phyloP scores from a whole-genome alignment of 2,329 filamentous ascomycete genomes.

The Thielaviopsis populi region DNA sequence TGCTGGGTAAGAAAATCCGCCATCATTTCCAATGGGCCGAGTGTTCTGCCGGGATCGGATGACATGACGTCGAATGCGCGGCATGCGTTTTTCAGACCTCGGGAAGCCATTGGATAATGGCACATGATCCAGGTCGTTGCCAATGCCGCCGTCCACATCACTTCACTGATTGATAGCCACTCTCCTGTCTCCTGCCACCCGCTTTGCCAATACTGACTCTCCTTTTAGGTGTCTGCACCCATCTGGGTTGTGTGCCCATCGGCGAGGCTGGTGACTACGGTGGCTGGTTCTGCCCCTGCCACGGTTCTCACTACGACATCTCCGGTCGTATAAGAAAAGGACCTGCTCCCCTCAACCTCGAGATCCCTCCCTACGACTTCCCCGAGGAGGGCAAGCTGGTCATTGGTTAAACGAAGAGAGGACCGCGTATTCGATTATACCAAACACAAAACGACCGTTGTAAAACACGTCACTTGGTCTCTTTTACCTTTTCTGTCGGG shows the following conservation, averaged over 20 bases:
- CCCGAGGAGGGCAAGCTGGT: constrained; percentile 74
- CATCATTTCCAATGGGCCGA: constrained; percentile 9
- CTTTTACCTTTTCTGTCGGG: constrained; percentile 3
- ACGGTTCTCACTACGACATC: constrained; percentile 99
- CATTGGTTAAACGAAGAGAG: constrained; percentile 59
- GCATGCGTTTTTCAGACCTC: not conserved
- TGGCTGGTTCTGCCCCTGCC: constrained; percentile 99
- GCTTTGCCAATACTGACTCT: constrained; percentile 2
- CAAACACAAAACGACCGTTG: constrained; percentile 13
- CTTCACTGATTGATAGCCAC: not conserved
- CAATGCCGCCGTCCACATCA: not conserved
- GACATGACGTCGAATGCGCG: not conserved
- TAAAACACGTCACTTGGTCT: constrained; percentile 15
- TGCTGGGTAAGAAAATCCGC: constrained; percentile 56
- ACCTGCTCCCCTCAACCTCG: constrained; percentile 91
- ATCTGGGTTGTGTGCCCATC: constrained; percentile 97
- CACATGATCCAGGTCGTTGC: too few species aligned
- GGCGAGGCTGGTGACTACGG: constrained; percentile 96
- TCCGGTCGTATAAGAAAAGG: constrained; percentile 96
- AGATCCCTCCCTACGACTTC: constrained; percentile 88
- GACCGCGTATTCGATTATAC: constrained; percentile 13
- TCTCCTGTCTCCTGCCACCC: not conserved
- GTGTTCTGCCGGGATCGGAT: not conserved
- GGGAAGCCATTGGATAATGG: not conserved
- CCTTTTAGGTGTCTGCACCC: constrained; percentile 82